Percentiles rank a stretch among this genome's conserved stretches.
phyloP scores from a whole-genome alignment of 2,329 filamentous ascomycete species.

The Pseudogymnoascus sp. region DNA sequence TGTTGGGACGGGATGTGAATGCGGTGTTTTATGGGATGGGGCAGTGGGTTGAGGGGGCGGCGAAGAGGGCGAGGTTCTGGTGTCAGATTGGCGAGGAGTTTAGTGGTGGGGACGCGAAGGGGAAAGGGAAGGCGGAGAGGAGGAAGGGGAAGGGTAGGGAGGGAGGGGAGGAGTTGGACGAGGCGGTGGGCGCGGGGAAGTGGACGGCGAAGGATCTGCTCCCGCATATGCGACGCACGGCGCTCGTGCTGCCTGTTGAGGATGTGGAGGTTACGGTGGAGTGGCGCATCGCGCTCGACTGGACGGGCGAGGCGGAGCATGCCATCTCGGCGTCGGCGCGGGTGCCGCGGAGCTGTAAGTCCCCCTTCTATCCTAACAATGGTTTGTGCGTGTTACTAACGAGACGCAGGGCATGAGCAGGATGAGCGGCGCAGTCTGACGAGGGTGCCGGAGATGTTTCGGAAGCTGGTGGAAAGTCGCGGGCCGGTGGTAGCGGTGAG shows the following conservation, averaged over 20 bases:
- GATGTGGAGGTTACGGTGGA: constrained; percentile 38
- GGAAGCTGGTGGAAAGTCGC: constrained; percentile 47
- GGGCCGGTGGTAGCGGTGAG: constrained; percentile 52
- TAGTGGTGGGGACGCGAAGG: constrained; percentile 19
- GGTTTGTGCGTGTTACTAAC: constrained; percentile 5
- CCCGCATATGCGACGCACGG: constrained; percentile 46
- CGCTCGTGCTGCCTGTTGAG: constrained; percentile 29
- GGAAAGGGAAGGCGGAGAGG: constrained; percentile 24
- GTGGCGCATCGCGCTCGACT: constrained; percentile 62
- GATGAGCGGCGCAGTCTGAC: constrained; percentile 50
- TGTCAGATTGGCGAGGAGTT: neutral
- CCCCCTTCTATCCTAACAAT: neutral
- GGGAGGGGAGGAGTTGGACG: constrained; percentile 5
- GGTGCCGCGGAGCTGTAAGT: constrained; percentile 58
- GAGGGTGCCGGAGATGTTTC: constrained; percentile 54
- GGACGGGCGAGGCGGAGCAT: constrained; percentile 64
- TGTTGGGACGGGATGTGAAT: constrained; percentile 48
- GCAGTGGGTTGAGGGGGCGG: constrained; percentile 57
- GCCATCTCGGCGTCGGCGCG: constrained; percentile 47
- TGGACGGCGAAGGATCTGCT: constrained; percentile 41
- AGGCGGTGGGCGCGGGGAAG: constrained; percentile 18
- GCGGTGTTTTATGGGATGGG: constrained; percentile 60
- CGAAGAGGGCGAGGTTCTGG: constrained; percentile 44
- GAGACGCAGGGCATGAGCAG: constrained; percentile 47
- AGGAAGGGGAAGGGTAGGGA: constrained; percentile 21